Conservation (phyloP, 1,284 basidiomycete species). For the Phaffia rhodozyma region DNA sequence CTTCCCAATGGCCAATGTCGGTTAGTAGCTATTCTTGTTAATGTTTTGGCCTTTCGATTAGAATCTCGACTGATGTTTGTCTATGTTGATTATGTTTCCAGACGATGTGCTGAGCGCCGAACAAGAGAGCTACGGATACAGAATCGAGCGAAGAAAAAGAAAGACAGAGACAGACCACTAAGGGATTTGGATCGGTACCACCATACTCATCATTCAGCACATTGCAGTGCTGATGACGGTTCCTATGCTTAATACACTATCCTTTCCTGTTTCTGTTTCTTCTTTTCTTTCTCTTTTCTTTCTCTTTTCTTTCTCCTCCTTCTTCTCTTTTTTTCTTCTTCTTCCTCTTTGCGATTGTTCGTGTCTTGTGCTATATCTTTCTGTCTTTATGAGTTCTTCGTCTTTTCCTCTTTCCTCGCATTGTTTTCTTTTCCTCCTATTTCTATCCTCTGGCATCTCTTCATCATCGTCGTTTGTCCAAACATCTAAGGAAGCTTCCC, state of each 20-base stretch:
- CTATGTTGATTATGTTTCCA: not conserved
- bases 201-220: not conserved
- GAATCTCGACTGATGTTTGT: not conserved
- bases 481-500: constrained; percentile 65
- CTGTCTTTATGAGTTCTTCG: not conserved
- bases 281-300: not conserved
- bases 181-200: not conserved
- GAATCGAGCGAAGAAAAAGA: not conserved
- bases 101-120: constrained; percentile 2
- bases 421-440: constrained; percentile 57
- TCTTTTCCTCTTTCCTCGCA: constrained; percentile 34
- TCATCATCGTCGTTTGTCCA: constrained; percentile 61
- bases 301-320: not conserved
- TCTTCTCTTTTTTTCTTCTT: not conserved
- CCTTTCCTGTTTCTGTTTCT: constrained; percentile 13
- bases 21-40: not conserved
- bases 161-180: not conserved
- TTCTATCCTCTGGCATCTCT: constrained; percentile 78
- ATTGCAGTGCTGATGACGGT: not conserved
- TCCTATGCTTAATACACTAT: constrained; percentile 25
- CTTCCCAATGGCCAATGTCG: constrained; percentile 2
- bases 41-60: not conserved
- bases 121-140: not conserved
- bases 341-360: not conserved
- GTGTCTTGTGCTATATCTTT: not conserved